These are phyloP conservation scores for Fusarium nisikadoi DNA, from an alignment of 2,329 filamentous ascomycete species.

Conservation along the genomic window DNA sequence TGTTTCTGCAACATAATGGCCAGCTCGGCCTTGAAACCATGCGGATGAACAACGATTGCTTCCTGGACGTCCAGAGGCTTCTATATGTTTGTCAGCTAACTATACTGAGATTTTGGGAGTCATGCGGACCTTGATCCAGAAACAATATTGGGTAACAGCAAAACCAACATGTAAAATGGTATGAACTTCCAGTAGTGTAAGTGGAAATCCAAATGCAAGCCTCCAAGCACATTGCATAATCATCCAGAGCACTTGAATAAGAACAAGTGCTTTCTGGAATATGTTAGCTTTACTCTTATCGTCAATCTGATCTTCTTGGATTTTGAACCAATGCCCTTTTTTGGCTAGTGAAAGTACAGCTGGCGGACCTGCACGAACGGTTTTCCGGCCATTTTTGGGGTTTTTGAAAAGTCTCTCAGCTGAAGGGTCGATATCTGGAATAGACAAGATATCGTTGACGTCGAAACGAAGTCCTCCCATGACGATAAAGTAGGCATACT, in stretches of 20 bases:
- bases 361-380: background rate
- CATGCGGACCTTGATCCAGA: background rate
- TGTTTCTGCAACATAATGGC: background rate
- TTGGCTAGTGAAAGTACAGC: background rate
- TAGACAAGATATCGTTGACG: background rate
- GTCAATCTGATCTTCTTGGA: background rate
- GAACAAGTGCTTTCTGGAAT: background rate
- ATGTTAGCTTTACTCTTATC: background rate
- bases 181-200: background rate
- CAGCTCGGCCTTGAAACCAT: background rate
- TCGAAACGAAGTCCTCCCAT: constrained; percentile 7
- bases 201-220: background rate
- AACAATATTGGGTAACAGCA: background rate
- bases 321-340: background rate
- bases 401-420: background rate
- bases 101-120: rapidly evolving
- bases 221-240: background rate
- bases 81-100: background rate
- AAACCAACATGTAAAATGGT: background rate
- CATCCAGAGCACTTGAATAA: constrained; percentile 4
- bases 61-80: constrained; percentile 1
- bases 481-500: background rate
- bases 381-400: background rate
- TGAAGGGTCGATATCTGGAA: background rate
- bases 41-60: background rate